Conservation (phyloP, 768 basidiomycete species). For the Boletus rubropictus region DNA sequence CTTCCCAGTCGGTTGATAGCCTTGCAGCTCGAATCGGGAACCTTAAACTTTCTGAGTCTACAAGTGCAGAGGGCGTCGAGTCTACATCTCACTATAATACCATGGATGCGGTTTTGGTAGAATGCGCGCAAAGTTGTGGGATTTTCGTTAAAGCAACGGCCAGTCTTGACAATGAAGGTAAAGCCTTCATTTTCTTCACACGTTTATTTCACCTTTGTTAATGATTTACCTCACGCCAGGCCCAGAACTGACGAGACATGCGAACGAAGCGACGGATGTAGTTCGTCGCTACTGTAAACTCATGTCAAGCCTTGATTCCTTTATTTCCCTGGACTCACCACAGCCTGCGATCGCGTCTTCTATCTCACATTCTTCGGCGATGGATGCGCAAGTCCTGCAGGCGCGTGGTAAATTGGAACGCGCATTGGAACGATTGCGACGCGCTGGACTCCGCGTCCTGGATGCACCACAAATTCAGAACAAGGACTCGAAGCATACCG, state of each 20-base stretch:
- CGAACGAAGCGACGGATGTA: constrained; percentile 13
- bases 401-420: constrained; percentile 51
- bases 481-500: constrained; percentile 3
- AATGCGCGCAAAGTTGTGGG: constrained; percentile 39
- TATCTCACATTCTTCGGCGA: neutral
- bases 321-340: neutral
- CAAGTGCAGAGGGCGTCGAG: neutral
- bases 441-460: constrained; percentile 43
- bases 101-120: constrained; percentile 22
- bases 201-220: neutral
- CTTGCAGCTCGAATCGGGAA: constrained; percentile 14
- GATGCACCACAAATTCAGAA: constrained; percentile 29
- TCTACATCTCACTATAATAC: neutral
- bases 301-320: constrained; percentile 8
- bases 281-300: constrained; percentile 20
- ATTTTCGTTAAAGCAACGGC: constrained; percentile 42
- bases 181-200: neutral
- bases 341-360: neutral
- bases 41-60: constrained; percentile 17
- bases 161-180: constrained; percentile 24
- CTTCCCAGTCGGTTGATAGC: constrained; percentile 15
- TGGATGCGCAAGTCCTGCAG: constrained; percentile 24
- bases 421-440: constrained; percentile 53
- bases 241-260: constrained; percentile 17
- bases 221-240: constrained; percentile 1